Percentiles rank a stretch among this genome's conserved stretches.
Evolutionary conservation across 768 basidiomycete species (phyloP).

Genomic region (Steccherinum ochraceum): DNA sequence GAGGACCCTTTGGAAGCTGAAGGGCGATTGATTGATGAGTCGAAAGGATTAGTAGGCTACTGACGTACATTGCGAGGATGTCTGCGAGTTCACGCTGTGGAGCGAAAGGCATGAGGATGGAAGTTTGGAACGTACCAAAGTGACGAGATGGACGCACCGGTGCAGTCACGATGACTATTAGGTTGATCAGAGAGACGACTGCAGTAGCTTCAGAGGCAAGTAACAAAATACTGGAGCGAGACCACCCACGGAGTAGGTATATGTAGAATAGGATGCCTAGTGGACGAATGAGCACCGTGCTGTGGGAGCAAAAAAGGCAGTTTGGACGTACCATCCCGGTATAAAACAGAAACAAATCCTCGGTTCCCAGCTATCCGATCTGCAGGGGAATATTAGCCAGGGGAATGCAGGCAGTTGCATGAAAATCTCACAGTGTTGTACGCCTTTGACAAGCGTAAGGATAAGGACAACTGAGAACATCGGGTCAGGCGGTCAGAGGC

Average conservation of each 20-base stretch:
- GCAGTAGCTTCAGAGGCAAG: not conserved
- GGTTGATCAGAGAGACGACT: conserved; percentile 1
- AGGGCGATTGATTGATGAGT: not conserved
- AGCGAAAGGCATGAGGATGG: not conserved
- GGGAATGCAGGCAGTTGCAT: not conserved
- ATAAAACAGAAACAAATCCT: not conserved
- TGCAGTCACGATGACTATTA: conserved; percentile 1
- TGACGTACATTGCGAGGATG: not conserved
- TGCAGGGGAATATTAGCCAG: not conserved
- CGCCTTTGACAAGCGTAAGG: conserved; percentile 3
- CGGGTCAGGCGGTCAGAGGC: too few species aligned
- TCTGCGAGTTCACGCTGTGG: conserved; percentile 1
- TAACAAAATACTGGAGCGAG: not conserved
- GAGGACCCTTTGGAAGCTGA: conserved; percentile 1
- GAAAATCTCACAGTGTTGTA: conserved; percentile 1
- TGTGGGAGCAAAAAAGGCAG: too few species aligned
- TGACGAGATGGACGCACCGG: not conserved
- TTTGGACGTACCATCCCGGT: conserved; percentile 4
- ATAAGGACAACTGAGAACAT: conserved; percentile 1
- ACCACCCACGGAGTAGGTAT: not conserved
- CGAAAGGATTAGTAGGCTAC: not conserved
- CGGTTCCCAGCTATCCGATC: not conserved
- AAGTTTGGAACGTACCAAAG: not conserved
- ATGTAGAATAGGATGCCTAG: conserved; percentile 4
- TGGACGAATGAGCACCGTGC: too few species aligned